phyloP scores from a whole-genome alignment of 148 eudicot species.

The Silene uniflora region DNA sequence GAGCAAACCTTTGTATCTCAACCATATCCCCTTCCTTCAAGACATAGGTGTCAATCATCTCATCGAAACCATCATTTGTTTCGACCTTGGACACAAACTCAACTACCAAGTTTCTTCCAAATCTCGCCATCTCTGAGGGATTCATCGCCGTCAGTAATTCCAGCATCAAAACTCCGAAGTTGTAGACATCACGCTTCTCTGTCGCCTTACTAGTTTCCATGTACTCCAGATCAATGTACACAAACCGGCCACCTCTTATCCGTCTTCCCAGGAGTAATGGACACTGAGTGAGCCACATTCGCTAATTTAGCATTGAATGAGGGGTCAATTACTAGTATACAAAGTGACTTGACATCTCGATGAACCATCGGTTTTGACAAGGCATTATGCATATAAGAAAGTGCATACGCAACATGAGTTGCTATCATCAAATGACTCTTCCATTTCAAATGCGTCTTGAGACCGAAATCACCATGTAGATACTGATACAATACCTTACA shows the following conservation, averaged over 20 bases:
- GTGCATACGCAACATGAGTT: constrained; percentile 28
- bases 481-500: not conserved
- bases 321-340: constrained; percentile 22
- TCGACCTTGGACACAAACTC: too few species aligned
- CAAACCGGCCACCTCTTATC: too few species aligned
- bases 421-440: constrained; percentile 20
- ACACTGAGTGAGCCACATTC: constrained; percentile 24
- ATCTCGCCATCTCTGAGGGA: too few species aligned
- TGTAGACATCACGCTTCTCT: too few species aligned
- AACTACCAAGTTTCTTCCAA: too few species aligned
- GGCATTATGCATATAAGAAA: constrained; percentile 36
- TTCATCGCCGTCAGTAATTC: too few species aligned
- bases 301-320: constrained; percentile 16
- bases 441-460: constrained; percentile 17
- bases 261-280: constrained; percentile 12
- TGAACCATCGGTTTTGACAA: constrained; percentile 25
- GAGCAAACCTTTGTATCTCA: constrained; percentile 15
- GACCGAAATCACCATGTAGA: constrained; percentile 13
- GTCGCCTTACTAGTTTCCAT: too few species aligned
- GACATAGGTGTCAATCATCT: too few species aligned
- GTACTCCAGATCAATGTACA: too few species aligned
- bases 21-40: not conserved
- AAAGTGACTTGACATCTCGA: constrained; percentile 25
- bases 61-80: too few species aligned
- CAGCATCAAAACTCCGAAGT: too few species aligned